Evolutionary conservation across 1,284 basidiomycete genomes (phyloP), one percentile per base, ranked within the genome.

Genomic region (Ganoderma boninense): DNA sequence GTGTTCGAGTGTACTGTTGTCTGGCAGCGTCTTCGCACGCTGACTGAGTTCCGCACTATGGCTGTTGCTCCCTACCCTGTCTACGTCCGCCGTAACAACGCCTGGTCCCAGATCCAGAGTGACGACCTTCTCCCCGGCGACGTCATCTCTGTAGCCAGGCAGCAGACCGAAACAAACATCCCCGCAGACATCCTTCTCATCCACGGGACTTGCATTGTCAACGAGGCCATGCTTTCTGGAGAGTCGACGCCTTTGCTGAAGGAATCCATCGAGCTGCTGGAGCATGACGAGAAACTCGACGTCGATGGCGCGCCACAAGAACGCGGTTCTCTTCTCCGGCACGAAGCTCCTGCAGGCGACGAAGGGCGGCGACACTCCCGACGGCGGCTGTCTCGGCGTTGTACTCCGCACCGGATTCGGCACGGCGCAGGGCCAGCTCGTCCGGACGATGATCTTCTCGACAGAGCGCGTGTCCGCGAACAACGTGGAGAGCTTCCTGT

Each of bases 1-100:
- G 93, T 97, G 71, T 98, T 98, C 78, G 97, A 98, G 83, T 98
- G 96, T 83, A 98, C 97, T 1, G 96, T 97, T 49, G 97, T 98
- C 29, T 98, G 94, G 90, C 97, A 98, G 91, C 94, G 97, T 29
- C 87, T 98, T 20, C 87, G 90, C 76, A 98, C 97, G 3, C 82
- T 98, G 63, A 95, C 92, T 40, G 97, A 98, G 81, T 98, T 98
- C 84, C 87, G 97, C 71, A 97, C 96, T 0, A 98, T 98, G 97
- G 91, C 94, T 38, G 92, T 98, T 65, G 90, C 90, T 32, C 97
- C 97, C 0, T 98, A 94, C 83, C 87, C 92, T 0, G 95, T 98
- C 67, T 88, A 93, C 73, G 92, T 90, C 67, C 91, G 90, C 80
- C 91, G 97, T 52, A 90, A 95, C 79, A 87, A 86, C 72, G 92